phyloP scores from a whole-genome alignment of 768 basidiomycete species.

The Phlegmacium glaucopus region DNA sequence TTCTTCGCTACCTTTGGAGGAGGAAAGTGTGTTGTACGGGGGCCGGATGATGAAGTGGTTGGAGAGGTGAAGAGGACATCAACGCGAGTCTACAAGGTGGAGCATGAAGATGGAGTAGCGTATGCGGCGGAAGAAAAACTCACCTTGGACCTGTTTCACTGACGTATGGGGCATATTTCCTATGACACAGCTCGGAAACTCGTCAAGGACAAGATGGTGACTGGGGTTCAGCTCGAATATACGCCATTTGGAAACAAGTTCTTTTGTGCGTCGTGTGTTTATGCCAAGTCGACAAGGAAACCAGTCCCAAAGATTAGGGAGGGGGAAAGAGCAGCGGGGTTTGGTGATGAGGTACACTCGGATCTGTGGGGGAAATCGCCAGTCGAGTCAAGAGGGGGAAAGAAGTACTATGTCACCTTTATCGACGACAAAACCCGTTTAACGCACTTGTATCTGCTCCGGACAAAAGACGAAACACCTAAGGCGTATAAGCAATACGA shows the following conservation, averaged over 20 bases:
- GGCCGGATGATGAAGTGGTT: conserved; percentile 11
- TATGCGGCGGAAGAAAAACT: conserved; percentile 17
- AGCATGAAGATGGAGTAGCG: conserved; percentile 15
- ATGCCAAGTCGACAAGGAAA: conserved; percentile 36
- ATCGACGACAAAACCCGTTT: conserved; percentile 31
- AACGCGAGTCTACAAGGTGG: conserved; percentile 23
- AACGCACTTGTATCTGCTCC: conserved; percentile 26
- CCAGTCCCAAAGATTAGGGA: conserved; percentile 26
- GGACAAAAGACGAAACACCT: conserved; percentile 27
- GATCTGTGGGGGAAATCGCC: conserved; percentile 46
- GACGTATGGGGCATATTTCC: conserved; percentile 29
- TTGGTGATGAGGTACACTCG: conserved; percentile 35
- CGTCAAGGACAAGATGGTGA: conserved; percentile 22
- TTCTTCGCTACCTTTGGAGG: conserved; percentile 22
- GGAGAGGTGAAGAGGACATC: conserved; percentile 18
- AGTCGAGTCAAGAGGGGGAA: conserved; percentile 19
- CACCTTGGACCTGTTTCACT: conserved; percentile 25
- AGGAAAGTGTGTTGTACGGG: conserved; percentile 25
- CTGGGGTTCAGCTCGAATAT: conserved; percentile 8
- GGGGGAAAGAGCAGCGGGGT: conserved; percentile 20
- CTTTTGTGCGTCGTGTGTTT: conserved; percentile 39
- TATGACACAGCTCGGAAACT: conserved; percentile 17
- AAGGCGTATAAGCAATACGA: conserved; percentile 18
- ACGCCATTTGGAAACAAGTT: conserved; percentile 12
- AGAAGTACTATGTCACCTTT: conserved; percentile 34